These are phyloP conservation scores for Penicillium sp. DNA, from an alignment of 2,329 filamentous ascomycete species.

Conservation along the genomic window DNA sequence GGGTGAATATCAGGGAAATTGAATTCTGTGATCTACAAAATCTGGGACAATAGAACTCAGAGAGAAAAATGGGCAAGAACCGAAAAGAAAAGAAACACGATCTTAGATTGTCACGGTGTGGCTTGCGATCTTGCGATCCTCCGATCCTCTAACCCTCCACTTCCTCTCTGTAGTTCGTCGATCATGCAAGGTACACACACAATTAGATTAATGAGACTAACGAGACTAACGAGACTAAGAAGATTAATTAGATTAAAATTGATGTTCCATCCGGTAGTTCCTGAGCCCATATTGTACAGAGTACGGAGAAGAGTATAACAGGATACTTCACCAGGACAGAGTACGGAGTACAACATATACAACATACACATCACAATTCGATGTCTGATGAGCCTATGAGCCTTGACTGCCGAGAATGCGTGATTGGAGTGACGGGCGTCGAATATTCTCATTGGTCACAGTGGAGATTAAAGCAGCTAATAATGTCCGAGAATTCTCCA, in stretches of 20 bases:
- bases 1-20: neutral
- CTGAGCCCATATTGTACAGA: too few species aligned
- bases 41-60: too few species aligned
- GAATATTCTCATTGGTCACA: neutral
- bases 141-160: neutral
- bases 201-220: neutral
- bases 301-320: too few species aligned
- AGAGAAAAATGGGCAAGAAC: too few species aligned
- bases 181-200: slow-evolving; percentile 18
- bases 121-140: slow-evolving; percentile 7
- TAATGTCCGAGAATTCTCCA: neutral
- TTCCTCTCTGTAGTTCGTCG: slow-evolving; percentile 13
- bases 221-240: too few species aligned
- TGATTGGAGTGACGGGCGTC: neutral
- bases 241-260: neutral
- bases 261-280: neutral
- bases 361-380: neutral
- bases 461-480: neutral
- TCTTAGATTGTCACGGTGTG: slow-evolving; percentile 16
- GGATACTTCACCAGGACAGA: too few species aligned
- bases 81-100: neutral
- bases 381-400: neutral
- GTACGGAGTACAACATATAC: too few species aligned
- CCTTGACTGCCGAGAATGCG: neutral
- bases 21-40: neutral